Evolutionary conservation across 192 early-diverging fungal species (phyloP).

Genomic region (Polychytrium aggregatum): DNA sequence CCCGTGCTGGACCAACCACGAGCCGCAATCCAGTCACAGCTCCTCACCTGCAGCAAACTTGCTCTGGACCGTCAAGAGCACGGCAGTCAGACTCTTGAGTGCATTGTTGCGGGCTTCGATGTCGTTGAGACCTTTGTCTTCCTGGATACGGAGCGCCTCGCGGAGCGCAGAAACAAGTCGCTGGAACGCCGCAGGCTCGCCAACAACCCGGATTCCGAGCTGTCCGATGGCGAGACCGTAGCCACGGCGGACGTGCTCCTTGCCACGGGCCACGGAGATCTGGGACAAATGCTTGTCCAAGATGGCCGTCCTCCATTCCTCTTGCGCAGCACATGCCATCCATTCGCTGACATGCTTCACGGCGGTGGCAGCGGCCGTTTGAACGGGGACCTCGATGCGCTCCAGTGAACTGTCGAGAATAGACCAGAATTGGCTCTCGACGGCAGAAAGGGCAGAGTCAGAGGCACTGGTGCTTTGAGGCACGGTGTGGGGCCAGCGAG

Average conservation of each 20-base stretch:
- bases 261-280: no score
- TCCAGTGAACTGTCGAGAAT: constrained; percentile 42
- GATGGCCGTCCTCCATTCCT: no score
- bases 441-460: constrained; percentile 1
- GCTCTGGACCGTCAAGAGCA: constrained; percentile 6
- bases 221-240: background rate
- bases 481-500: constrained; percentile 18
- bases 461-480: constrained; percentile 12
- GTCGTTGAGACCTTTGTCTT: constrained; percentile 32
- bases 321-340: no score
- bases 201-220: constrained; percentile 3
- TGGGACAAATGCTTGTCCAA: no score
- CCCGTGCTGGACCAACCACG: no score
- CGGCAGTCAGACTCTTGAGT: constrained; percentile 32
- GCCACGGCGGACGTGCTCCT: background rate
- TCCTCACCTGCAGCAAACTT: no score
- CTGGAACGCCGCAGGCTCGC: no score
- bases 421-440: constrained; percentile 36
- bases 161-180: no score
- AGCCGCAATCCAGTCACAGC: no score
- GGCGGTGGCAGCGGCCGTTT: constrained; percentile 20
- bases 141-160: background rate
- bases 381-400: constrained; percentile 55
- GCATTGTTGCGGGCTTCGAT: constrained; percentile 60
- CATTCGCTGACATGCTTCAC: background rate